phyloP scores from a whole-genome alignment of 257 asterid species.

The Echites panduratus region DNA sequence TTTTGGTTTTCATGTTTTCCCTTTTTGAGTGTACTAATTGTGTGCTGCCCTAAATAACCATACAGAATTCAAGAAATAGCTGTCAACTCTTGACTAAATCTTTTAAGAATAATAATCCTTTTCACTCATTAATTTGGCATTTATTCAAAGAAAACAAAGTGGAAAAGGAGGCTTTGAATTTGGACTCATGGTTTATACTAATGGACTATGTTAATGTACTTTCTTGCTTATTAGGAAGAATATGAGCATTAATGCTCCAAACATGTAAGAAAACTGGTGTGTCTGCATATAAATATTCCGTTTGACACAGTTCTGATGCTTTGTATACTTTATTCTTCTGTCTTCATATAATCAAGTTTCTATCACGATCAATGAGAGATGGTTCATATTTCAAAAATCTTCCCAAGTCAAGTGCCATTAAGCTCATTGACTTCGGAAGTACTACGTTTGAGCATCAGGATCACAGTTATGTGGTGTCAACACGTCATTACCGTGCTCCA shows the following conservation, averaged over 20 bases:
- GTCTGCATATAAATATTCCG: background rate
- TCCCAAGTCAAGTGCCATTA: constrained; percentile 84
- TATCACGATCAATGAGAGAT: constrained; percentile 49
- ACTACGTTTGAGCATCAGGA: constrained; percentile 69
- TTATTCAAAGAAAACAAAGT: background rate
- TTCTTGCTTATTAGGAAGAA: background rate
- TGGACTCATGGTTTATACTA: background rate
- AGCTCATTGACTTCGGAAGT: constrained; percentile 87
- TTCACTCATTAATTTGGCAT: background rate
- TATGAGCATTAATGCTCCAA: background rate
- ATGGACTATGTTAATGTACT: background rate
- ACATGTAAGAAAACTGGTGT: background rate
- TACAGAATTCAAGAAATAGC: background rate
- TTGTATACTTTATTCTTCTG: constrained; percentile 11
- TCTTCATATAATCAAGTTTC: constrained; percentile 39
- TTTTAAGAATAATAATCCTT: background rate
- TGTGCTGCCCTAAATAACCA: background rate
- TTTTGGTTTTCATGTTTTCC: background rate
- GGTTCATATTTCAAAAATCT: constrained; percentile 63
- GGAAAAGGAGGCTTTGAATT: background rate
- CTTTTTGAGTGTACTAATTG: background rate
- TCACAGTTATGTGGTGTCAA: constrained; percentile 71
- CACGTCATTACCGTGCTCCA: constrained; percentile 92
- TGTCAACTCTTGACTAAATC: background rate
- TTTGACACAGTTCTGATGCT: background rate